Conservation (phyloP, 192 early-diverging fungal genomes). For the Entophlyctis helioformis region DNA sequence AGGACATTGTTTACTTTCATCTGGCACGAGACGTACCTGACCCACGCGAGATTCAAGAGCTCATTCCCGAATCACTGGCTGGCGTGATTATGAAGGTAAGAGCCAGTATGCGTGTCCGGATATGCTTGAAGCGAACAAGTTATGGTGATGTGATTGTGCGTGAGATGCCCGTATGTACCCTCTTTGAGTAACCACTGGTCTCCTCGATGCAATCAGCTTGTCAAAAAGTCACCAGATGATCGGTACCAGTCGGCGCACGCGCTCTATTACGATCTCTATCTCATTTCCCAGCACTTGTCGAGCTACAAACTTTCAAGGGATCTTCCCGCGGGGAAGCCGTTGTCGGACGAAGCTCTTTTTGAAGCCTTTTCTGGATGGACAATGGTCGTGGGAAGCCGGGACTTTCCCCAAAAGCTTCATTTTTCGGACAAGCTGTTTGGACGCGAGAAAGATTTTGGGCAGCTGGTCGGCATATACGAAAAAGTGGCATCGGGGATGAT, state of each 20-base stretch:
- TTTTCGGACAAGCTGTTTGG: slow-evolving; percentile 33
- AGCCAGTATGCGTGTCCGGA: background rate
- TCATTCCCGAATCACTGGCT: slow-evolving; percentile 22
- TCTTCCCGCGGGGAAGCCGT: too few relatives aligned
- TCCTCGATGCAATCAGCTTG: slow-evolving; percentile 8
- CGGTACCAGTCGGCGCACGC: slow-evolving; percentile 37
- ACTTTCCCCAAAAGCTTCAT: slow-evolving; percentile 16
- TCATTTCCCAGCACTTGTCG: slow-evolving; percentile 2
- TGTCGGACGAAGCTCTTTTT: slow-evolving; percentile 11
- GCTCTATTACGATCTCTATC: slow-evolving; percentile 23
- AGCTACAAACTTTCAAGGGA: background rate
- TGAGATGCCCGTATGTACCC: too few relatives aligned
- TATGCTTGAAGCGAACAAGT: too few relatives aligned
- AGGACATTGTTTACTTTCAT: slow-evolving; percentile 39
- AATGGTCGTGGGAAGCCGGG: slow-evolving; percentile 16
- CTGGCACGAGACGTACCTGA: slow-evolving; percentile 31
- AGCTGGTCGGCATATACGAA: slow-evolving; percentile 8
- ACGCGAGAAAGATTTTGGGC: slow-evolving; percentile 10
- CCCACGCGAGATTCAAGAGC: slow-evolving; percentile 9
- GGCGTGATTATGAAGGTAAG: slow-evolving; percentile 21
- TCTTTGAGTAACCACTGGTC: too few relatives aligned
- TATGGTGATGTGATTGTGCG: too few relatives aligned
- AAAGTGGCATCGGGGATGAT: slow-evolving; percentile 5
- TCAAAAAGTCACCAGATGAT: slow-evolving; percentile 29
- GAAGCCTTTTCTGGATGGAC: slow-evolving; percentile 7